Conservation (phyloP, 2,329 filamentous ascomycete genomes). For the Stachybotrys echinatus region DNA sequence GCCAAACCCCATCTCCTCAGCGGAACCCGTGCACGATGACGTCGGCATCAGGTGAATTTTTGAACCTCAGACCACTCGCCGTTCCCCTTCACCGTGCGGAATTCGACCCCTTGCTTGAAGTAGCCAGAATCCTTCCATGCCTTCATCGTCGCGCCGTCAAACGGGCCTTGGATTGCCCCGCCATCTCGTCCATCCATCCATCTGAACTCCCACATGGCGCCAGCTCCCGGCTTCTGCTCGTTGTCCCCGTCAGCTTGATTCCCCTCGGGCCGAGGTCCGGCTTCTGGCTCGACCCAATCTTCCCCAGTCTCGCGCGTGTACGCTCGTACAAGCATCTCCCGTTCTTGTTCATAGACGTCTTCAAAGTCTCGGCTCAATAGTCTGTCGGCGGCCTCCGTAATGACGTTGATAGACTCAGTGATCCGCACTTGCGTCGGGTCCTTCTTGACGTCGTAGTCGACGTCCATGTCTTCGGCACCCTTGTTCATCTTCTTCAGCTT, state of each 20-base stretch:
- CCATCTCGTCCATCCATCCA: conserved; percentile 87
- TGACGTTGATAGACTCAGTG: conserved; percentile 68
- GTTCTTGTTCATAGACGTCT: conserved; percentile 88
- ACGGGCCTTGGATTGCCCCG: conserved; percentile 77
- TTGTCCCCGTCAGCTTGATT: conserved; percentile 11
- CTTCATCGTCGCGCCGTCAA: conserved; percentile 78
- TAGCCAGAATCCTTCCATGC: conserved; percentile 91
- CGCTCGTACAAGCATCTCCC: conserved; percentile 77
- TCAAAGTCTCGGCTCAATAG: conserved; percentile 76
- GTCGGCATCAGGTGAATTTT: conserved; percentile 40
- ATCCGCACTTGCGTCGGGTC: conserved; percentile 66
- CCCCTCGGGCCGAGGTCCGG: conserved; percentile 19
- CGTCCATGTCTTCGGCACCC: conserved; percentile 59
- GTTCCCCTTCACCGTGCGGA: conserved; percentile 52
- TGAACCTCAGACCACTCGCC: conserved; percentile 47
- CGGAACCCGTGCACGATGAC: background rate
- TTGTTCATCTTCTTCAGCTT: conserved; percentile 64
- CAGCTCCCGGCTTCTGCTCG: conserved; percentile 10
- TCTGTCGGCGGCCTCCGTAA: conserved; percentile 87
- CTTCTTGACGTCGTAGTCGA: conserved; percentile 49
- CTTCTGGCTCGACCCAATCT: conserved; percentile 60
- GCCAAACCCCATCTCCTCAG: background rate
- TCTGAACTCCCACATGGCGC: conserved; percentile 72
- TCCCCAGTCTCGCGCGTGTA: conserved; percentile 84
- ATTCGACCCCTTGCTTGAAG: conserved; percentile 79